Base-by-base conservation (phyloP, 2,329 filamentous ascomycete species). In the Triangularia setosa region DNA sequence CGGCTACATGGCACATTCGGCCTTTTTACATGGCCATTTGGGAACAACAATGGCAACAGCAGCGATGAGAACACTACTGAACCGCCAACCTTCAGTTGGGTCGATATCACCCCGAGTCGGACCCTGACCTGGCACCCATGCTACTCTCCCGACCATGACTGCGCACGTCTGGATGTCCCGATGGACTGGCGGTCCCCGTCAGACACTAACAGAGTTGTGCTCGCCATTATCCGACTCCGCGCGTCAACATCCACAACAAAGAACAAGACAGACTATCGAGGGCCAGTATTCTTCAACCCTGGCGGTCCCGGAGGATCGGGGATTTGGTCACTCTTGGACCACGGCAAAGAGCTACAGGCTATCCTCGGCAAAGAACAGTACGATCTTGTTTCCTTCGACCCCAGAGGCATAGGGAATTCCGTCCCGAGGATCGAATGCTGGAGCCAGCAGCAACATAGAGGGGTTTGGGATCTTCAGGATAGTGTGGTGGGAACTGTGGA, bases 341-440 rank as follows among this genome's bases (percentile, higher is more conserved):
- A 73, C 65, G 78, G 73, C 9, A 65, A 66, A 6, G 63, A 69
- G 24, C 62, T 78, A n/a, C 82, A 84, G 67, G 75, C 75, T 3
- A 77, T 84, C 24, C 77, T 82, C 0, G 82, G 82, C 9, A 72
- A 73, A 8, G 81, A 83, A 65, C 21, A 55, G 7, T 75, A 82
- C 70, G 79, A 85, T 57, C 75, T 85, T 1, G 77, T 85, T 63
- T 78, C 79, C 52, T 84, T 81, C 60, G 82, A 85, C 59, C 81
- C 82, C 1, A 77, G 83, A 23, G 83, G 83, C 73, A 77, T 85
- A 24, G 82, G 82, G 3, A 76, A 79, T 7, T 83, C 83, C 2
- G 76, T 80, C 1, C 83, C 83, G 3, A 73, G 81, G 21, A 73
- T 83, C 14, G 81, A 84, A 58, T 86, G 83, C 69, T 86, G 82